These are phyloP conservation scores for Talinum fruticosum DNA, from an alignment of 148 eudicot genomes.

Conservation along the genomic window DNA sequence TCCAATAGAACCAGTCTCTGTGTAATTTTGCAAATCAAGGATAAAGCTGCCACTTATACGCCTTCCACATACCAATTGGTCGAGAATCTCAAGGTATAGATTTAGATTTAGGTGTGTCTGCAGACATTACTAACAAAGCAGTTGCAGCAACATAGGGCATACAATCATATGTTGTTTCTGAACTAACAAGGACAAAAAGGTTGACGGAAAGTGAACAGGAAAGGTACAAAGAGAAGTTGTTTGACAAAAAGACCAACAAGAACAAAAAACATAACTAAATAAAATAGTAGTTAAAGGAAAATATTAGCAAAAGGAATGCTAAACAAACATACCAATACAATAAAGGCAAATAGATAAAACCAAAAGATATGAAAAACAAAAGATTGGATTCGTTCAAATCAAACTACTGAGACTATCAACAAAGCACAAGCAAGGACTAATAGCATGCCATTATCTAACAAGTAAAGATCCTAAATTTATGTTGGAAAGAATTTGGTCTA, in stretches of 20 bases:
- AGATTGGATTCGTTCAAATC: neutral
- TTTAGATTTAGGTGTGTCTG: too few species aligned
- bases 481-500: neutral
- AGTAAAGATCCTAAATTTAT: neutral
- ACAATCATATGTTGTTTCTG: too few species aligned
- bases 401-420: neutral
- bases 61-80: too few species aligned
- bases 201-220: too few species aligned
- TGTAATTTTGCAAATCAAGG: too few species aligned
- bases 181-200: too few species aligned
- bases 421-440: neutral
- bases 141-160: neutral
- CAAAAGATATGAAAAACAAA: neutral
- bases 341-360: neutral
- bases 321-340: too few species aligned
- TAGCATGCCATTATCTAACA: neutral
- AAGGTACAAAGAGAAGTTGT: neutral
- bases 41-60: too few species aligned
- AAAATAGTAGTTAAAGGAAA: neutral
- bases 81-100: too few species aligned
- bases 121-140: too few species aligned
- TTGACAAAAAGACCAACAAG: neutral
- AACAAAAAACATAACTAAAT: too few species aligned
- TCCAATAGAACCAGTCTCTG: too few species aligned
- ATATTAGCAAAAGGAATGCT: neutral